Conservation (phyloP, 1,284 basidiomycete species). For the Peniophora sp. region DNA sequence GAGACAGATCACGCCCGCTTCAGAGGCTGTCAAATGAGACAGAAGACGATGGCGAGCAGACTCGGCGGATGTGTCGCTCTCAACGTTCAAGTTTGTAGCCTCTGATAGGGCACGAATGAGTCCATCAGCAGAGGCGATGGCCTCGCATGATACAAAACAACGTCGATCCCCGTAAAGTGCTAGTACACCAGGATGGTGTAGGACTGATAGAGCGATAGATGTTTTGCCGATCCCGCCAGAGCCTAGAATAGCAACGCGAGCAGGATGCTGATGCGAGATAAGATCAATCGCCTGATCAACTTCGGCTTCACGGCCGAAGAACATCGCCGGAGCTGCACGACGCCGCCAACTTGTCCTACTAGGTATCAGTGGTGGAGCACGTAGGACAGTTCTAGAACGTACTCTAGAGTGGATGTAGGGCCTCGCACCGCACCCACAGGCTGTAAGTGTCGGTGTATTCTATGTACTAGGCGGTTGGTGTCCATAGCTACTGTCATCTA, state of each 20-base stretch:
- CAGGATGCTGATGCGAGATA: not conserved
- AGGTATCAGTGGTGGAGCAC: no score
- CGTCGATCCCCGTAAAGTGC: constrained; percentile 11
- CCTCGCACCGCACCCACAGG: not conserved
- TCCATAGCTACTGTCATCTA: no score
- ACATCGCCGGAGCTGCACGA: not conserved
- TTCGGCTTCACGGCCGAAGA: not conserved
- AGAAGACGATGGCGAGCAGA: not conserved
- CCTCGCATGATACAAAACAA: constrained; percentile 21
- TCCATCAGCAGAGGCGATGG: constrained; percentile 11
- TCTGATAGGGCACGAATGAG: constrained; percentile 14
- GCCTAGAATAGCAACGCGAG: constrained; percentile 19
- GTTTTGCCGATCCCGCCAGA: constrained; percentile 30
- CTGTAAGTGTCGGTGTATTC: no score
- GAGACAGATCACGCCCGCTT: constrained; percentile 15
- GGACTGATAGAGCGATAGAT: constrained; percentile 18
- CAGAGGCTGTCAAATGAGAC: constrained; percentile 11
- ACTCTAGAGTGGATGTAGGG: not conserved
- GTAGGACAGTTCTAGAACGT: not conserved
- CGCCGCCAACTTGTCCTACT: not conserved
- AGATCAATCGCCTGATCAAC: not conserved
- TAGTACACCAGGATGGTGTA: constrained; percentile 13
- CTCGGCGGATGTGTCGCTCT: not conserved
- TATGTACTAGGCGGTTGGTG: no score
- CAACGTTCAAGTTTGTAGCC: constrained; percentile 6